Conservation (phyloP, 225 moss, liverwort and hornwort genomes). For the Lunularia cruciata region DNA sequence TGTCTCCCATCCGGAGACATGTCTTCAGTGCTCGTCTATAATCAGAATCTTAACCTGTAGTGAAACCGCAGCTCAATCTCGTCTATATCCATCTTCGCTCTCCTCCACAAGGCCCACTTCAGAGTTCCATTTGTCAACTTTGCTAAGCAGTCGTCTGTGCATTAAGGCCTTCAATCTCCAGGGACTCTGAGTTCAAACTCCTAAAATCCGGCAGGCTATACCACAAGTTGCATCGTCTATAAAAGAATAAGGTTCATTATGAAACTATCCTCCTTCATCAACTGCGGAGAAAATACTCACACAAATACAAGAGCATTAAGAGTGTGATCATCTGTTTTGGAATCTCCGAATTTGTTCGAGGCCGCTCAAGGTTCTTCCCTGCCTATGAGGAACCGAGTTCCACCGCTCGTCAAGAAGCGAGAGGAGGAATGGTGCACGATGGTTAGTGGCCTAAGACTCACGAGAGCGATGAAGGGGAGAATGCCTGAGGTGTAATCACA, state of each 20-base stretch:
- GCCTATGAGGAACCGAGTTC: background rate
- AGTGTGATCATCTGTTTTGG: background rate
- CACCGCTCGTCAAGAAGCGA: background rate
- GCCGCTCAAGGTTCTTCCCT: background rate
- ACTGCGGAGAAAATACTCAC: too few relatives aligned
- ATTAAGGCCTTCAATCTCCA: background rate
- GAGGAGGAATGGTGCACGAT: background rate
- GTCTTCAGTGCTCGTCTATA: background rate
- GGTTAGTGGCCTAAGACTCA: background rate
- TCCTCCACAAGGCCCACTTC: background rate
- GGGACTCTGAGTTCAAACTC: constrained; percentile 1
- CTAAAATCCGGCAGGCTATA: too few relatives aligned
- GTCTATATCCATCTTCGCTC: background rate
- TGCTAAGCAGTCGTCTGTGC: too few relatives aligned
- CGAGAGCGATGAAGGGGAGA: background rate
- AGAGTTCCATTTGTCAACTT: background rate
- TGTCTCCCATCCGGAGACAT: constrained; percentile 33
- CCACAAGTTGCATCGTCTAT: too few relatives aligned
- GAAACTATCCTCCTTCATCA: too few relatives aligned
- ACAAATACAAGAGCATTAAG: background rate
- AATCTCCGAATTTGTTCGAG: background rate
- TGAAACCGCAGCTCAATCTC: background rate
- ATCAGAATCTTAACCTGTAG: too few relatives aligned
- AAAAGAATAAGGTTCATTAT: too few relatives aligned
- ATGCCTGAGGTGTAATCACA: background rate